Conservation (phyloP, 345 rosid species). For the Arabis alpina region DNA sequence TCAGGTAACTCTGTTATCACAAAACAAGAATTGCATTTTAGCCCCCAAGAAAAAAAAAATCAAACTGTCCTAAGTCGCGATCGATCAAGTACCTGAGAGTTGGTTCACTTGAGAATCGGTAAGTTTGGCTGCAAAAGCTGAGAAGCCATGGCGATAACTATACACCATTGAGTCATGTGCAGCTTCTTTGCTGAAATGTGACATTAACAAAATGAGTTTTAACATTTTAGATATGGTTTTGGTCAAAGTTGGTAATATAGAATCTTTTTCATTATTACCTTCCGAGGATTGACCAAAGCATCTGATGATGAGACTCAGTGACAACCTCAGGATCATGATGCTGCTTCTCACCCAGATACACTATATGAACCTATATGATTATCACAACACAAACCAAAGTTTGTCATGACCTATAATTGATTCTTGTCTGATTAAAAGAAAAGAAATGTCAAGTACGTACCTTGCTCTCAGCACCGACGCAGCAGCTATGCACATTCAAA, state of each 20-base stretch:
- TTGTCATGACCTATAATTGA: neutral
- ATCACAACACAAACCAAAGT: neutral
- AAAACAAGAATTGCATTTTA: neutral
- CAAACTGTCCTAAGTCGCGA: neutral
- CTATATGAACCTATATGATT: slow-evolving; percentile 41
- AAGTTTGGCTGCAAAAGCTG: slow-evolving; percentile 58
- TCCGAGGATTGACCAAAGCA: slow-evolving; percentile 38
- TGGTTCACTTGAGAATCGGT: slow-evolving; percentile 45
- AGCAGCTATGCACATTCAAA: neutral
- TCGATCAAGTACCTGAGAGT: slow-evolving; percentile 39
- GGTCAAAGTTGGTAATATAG: neutral
- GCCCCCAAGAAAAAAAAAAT: neutral
- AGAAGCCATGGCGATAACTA: slow-evolving; percentile 49
- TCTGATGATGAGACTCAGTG: slow-evolving; percentile 39
- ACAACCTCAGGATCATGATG: slow-evolving; percentile 12
- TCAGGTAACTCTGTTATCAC: slow-evolving; percentile 44
- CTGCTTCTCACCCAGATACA: slow-evolving; percentile 45
- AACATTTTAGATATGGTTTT: slow-evolving; percentile 1
- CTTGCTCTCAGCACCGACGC: slow-evolving; percentile 26
- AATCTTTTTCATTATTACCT: slow-evolving; percentile 11
- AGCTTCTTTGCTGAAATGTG: slow-evolving; percentile 45
- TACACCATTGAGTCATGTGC: slow-evolving; percentile 53
- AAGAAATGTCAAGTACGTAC: neutral
- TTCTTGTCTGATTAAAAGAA: neutral
- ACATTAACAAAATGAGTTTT: slow-evolving; percentile 3